Conservation (phyloP, 257 asterid genomes). For the Ajuga chamaepitys region DNA sequence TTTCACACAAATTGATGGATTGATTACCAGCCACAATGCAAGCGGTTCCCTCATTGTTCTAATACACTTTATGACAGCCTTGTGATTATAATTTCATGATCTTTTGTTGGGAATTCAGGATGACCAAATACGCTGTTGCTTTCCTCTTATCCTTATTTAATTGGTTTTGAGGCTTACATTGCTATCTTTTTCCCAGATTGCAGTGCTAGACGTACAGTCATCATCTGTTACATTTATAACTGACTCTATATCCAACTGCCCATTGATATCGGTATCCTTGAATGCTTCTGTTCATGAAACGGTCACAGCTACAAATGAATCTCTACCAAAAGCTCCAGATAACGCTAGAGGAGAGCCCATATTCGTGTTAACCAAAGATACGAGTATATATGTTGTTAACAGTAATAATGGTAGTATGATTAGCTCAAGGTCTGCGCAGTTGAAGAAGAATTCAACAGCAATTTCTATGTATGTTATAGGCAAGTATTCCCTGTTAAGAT, state of each 20-base stretch:
- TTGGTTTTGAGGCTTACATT: slow-evolving; percentile 10
- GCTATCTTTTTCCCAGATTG: slow-evolving; percentile 53
- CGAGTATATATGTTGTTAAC: slow-evolving; percentile 45
- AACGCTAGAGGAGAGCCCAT: slow-evolving; percentile 33
- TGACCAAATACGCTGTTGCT: neutral
- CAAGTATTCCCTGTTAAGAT: slow-evolving; percentile 32
- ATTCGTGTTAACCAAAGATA: slow-evolving; percentile 56
- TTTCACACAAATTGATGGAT: slow-evolving; percentile 12
- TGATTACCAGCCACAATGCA: neutral
- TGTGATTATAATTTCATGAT: neutral
- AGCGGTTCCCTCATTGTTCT: neutral
- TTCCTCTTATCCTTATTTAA: neutral
- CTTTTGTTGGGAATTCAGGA: slow-evolving; percentile 3
- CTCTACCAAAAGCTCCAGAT: slow-evolving; percentile 33
- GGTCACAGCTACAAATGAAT: slow-evolving; percentile 30
- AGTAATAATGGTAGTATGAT: slow-evolving; percentile 43
- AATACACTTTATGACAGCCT: slow-evolving; percentile 2
- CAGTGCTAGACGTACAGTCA: slow-evolving; percentile 64
- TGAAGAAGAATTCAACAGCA: slow-evolving; percentile 57
- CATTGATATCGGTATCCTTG: slow-evolving; percentile 42
- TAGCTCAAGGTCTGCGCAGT: slow-evolving; percentile 45
- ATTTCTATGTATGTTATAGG: slow-evolving; percentile 78
- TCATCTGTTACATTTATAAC: slow-evolving; percentile 51
- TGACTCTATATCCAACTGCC: slow-evolving; percentile 37
- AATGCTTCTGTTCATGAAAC: slow-evolving; percentile 28